These are phyloP conservation scores for Calonectria pauciramosa DNA, from an alignment of 2,329 filamentous ascomycete genomes.

Conservation along the genomic window DNA sequence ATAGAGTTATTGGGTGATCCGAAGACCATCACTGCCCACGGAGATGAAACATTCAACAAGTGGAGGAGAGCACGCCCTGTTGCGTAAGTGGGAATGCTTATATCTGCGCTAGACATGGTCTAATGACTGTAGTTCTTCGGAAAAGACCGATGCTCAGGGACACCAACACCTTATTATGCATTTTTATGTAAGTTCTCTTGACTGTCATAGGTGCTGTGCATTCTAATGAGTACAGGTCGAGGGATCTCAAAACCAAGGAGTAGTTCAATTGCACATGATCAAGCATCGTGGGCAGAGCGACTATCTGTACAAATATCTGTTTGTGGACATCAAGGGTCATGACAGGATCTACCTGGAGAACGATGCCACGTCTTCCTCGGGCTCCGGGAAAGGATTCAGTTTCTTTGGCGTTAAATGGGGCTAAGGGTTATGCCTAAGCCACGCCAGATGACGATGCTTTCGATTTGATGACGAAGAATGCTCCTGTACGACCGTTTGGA, in stretches of 20 bases:
- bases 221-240: slow-evolving; percentile 69
- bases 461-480: slow-evolving; percentile 1
- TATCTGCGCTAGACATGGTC: slow-evolving; percentile 19
- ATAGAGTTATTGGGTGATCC: slow-evolving; percentile 80
- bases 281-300: slow-evolving; percentile 74
- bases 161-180: slow-evolving; percentile 87
- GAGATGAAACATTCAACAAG: slow-evolving; percentile 84
- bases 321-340: slow-evolving; percentile 82
- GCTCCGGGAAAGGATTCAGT: slow-evolving; percentile 60
- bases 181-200: slow-evolving; percentile 75
- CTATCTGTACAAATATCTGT: slow-evolving; percentile 84
- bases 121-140: slow-evolving; percentile 68
- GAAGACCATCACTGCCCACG: slow-evolving; percentile 83
- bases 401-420: slow-evolving; percentile 75
- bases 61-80: slow-evolving; percentile 80
- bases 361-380: slow-evolving; percentile 58
- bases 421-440: slow-evolving; percentile 25
- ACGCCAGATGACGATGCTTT: not conserved
- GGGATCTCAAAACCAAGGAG: slow-evolving; percentile 80
- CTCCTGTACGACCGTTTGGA: slow-evolving; percentile 8
- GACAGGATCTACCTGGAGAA: slow-evolving; percentile 76
- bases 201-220: not conserved
- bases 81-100: slow-evolving; percentile 57
- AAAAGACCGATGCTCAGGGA: slow-evolving; percentile 79
- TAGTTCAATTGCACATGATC: slow-evolving; percentile 83